Evolutionary conservation across 352 stramenopile genomes (phyloP).

Genomic region (Phytophthora fragariaefolia): DNA sequence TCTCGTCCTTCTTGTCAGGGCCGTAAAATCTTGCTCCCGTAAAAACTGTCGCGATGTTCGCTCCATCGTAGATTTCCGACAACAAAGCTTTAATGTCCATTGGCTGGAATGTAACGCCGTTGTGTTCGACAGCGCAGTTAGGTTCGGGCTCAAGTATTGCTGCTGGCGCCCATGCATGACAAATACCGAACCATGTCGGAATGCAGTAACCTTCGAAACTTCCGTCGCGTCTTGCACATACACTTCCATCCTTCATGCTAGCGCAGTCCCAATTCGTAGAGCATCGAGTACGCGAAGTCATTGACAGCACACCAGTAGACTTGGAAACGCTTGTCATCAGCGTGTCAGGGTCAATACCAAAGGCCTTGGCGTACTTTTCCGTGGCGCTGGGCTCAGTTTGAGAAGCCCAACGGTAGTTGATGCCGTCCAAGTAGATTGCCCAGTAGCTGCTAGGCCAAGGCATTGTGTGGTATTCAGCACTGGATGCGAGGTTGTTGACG

Average conservation of each 20-base stretch:
- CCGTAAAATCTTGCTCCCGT: conserved; percentile 49
- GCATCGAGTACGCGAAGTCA: conserved; percentile 33
- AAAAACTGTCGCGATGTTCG: conserved; percentile 48
- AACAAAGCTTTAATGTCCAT: conserved; percentile 62
- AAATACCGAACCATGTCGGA: conserved; percentile 54
- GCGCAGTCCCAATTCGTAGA: conserved; percentile 43
- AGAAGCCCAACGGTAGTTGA: conserved; percentile 59
- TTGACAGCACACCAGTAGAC: conserved; percentile 41
- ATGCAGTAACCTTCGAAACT: conserved; percentile 52
- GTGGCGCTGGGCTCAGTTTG: conserved; percentile 35
- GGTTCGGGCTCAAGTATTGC: conserved; percentile 52
- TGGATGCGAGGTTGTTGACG: conserved; percentile 29
- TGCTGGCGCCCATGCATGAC: conserved; percentile 51
- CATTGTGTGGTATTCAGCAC: conserved; percentile 33
- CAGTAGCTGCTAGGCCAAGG: conserved; percentile 71
- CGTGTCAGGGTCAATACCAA: conserved; percentile 38
- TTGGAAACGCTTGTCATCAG: conserved; percentile 48
- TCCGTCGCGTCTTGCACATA: conserved; percentile 40
- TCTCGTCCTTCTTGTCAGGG: conserved; percentile 17
- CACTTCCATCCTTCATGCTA: conserved; percentile 30
- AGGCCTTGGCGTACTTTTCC: conserved; percentile 55
- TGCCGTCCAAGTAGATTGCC: conserved; percentile 64
- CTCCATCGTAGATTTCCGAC: conserved; percentile 49
- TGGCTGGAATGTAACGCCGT: conserved; percentile 54
- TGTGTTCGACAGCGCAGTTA: conserved; percentile 46